phyloP scores from a whole-genome alignment of 495 filamentous ascomycete species.

The Copromyces sp. region DNA sequence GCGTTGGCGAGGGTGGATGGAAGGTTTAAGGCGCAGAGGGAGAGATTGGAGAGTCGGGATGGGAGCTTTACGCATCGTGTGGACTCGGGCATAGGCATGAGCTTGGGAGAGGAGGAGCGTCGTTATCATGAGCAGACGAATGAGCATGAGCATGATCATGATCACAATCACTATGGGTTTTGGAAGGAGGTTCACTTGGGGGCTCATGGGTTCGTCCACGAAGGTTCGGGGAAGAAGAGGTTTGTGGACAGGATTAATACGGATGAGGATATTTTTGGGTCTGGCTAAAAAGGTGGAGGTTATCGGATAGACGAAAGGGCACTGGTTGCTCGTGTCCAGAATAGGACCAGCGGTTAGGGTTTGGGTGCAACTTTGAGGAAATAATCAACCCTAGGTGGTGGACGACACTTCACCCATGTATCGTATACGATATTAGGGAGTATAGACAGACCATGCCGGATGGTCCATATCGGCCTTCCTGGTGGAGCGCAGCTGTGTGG shows the following conservation, averaged over 20 bases:
- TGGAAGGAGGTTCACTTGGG: not conserved
- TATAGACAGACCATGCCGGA: too few relatives aligned
- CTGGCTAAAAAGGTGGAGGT: not conserved
- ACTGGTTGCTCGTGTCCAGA: not conserved
- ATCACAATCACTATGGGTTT: not conserved
- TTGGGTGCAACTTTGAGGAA: too few relatives aligned
- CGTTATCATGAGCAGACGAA: not conserved
- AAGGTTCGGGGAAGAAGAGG: not conserved
- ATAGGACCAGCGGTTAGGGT: too few relatives aligned
- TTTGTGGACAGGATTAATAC: not conserved
- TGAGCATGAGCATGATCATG: not conserved
- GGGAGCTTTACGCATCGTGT: not conserved
- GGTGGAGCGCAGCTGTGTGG: too few relatives aligned
- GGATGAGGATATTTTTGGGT: not conserved
- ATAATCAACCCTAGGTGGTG: too few relatives aligned
- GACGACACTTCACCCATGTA: too few relatives aligned
- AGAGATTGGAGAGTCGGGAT: not conserved
- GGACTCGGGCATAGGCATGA: not conserved
- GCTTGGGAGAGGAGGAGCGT: not conserved
- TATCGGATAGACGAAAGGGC: not conserved
- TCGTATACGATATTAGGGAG: too few relatives aligned
- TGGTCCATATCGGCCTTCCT: too few relatives aligned
- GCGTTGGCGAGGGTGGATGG: not conserved
- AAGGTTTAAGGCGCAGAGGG: not conserved
- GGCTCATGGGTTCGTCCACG: not conserved